A percentile compares a stretch with the other conserved stretches of the same genome.
Evolutionary conservation across 768 basidiomycete species (phyloP).

Genomic region (Sporobolomyces roseus): DNA sequence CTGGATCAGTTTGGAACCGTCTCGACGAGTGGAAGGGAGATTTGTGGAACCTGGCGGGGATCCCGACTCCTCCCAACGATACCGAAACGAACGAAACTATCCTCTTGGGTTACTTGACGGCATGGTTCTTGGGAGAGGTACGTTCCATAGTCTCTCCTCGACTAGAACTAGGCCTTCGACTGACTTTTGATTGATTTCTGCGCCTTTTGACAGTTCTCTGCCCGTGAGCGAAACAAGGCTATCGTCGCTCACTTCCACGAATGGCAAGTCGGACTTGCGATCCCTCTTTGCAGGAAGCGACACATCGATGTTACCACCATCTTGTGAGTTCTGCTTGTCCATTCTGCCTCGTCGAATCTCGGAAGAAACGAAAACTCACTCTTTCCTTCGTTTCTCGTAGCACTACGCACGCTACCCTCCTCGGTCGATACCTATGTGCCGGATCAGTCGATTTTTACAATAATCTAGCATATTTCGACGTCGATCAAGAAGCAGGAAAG

Average conservation of each 20-base stretch:
- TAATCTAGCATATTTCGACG: constrained; percentile 98
- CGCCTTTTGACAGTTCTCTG: constrained; percentile 60
- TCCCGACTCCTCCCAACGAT: constrained; percentile 92
- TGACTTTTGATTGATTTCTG: neutral
- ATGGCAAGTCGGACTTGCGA: constrained; percentile 70
- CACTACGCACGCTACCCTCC: constrained; percentile 95
- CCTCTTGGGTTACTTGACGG: constrained; percentile 93
- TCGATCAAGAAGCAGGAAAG: constrained; percentile 98
- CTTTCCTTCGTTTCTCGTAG: neutral
- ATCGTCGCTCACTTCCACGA: constrained; percentile 99
- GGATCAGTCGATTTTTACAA: constrained; percentile 99
- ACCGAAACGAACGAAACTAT: constrained; percentile 98
- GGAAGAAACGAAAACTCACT: neutral
- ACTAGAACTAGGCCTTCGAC: neutral
- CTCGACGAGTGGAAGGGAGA: constrained; percentile 99
- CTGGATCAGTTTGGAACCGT: constrained; percentile 74
- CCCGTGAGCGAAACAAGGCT: constrained; percentile 72
- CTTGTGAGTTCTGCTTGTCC: constrained; percentile 60
- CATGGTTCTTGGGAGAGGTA: constrained; percentile 99
- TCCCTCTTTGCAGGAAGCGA: constrained; percentile 79
- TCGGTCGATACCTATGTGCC: constrained; percentile 96
- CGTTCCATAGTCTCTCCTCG: constrained; percentile 45
- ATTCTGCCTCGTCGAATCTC: neutral
- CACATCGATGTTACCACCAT: constrained; percentile 98
- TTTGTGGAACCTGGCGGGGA: constrained; percentile 96